Evolutionary conservation across 1,284 basidiomycete genomes (phyloP).

Genomic region (Mycena citricolor): DNA sequence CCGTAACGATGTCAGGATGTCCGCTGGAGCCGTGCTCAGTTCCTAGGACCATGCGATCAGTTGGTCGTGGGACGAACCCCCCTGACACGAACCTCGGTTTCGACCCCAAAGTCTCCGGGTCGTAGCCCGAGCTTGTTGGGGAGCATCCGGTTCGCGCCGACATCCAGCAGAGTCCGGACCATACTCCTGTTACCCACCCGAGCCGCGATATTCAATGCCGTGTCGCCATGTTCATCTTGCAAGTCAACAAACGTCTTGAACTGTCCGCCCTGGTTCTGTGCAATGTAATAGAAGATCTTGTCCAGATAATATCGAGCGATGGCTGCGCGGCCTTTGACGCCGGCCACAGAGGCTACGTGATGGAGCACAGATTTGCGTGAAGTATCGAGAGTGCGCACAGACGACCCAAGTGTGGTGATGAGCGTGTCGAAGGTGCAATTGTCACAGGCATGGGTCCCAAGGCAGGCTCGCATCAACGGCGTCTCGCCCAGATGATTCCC

Average conservation of each 20-base stretch:
- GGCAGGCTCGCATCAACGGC: slow-evolving; percentile 87
- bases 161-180: slow-evolving; percentile 87
- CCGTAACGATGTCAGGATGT: slow-evolving; percentile 68
- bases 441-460: slow-evolving; percentile 88
- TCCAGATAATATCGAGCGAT: slow-evolving; percentile 93
- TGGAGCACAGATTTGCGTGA: slow-evolving; percentile 91
- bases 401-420: slow-evolving; percentile 63
- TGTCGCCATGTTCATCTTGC: slow-evolving; percentile 96
- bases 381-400: slow-evolving; percentile 88
- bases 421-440: slow-evolving; percentile 73
- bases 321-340: slow-evolving; percentile 83
- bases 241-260: slow-evolving; percentile 86
- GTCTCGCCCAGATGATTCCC: slow-evolving; percentile 96
- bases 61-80: slow-evolving; percentile 2
- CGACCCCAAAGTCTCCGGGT: slow-evolving; percentile 92
- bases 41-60: slow-evolving; percentile 47
- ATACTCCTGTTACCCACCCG: slow-evolving; percentile 89
- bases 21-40: slow-evolving; percentile 71
- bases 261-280: slow-evolving; percentile 66
- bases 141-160: slow-evolving; percentile 88
- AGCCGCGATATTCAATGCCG: slow-evolving; percentile 93
- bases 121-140: slow-evolving; percentile 94
- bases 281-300: slow-evolving; percentile 84
- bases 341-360: slow-evolving; percentile 90
- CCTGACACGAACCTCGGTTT: slow-evolving; percentile 84